Conservation (phyloP, 139 green algal genomes). For the Choricystis sp. region DNA sequence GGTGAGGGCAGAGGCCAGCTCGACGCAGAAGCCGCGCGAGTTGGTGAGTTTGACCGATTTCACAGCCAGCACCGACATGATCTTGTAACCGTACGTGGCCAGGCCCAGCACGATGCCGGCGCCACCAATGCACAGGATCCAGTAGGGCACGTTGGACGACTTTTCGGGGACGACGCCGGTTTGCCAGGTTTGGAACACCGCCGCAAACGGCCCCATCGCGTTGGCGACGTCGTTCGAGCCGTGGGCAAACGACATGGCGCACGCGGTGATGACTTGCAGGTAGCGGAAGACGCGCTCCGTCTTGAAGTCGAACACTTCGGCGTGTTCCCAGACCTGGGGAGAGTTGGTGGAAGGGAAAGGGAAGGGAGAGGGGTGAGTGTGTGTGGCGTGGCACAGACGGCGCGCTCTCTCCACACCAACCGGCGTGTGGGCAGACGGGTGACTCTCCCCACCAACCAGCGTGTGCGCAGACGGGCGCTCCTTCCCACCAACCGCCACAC, state of each 20-base stretch:
- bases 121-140: conserved; percentile 59
- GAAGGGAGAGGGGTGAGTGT: too few relatives aligned
- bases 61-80: conserved; percentile 38
- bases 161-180: conserved; percentile 3
- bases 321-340: conserved; percentile 30
- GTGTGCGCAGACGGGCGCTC: too few relatives aligned
- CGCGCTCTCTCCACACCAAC: too few relatives aligned
- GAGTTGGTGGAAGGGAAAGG: too few relatives aligned
- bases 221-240: conserved; percentile 78
- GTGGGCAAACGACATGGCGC: conserved; percentile 67
- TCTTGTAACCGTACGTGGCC: conserved; percentile 55
- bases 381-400: too few relatives aligned
- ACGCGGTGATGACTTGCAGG: conserved; percentile 73
- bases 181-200: conserved; percentile 36
- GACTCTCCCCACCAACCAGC: too few relatives aligned
- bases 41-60: conserved; percentile 42
- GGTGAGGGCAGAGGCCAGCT: conserved; percentile 36
- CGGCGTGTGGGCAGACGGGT: too few relatives aligned
- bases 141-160: conserved; percentile 29
- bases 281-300: conserved; percentile 57
- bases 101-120: conserved; percentile 60
- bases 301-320: conserved; percentile 50
- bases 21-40: conserved; percentile 41
- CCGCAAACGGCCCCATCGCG: conserved; percentile 47
- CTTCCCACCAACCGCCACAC: too few relatives aligned